Evolutionary conservation across 129 eudicot genomes (phyloP).

Genomic region (Cynara cardunculus): DNA sequence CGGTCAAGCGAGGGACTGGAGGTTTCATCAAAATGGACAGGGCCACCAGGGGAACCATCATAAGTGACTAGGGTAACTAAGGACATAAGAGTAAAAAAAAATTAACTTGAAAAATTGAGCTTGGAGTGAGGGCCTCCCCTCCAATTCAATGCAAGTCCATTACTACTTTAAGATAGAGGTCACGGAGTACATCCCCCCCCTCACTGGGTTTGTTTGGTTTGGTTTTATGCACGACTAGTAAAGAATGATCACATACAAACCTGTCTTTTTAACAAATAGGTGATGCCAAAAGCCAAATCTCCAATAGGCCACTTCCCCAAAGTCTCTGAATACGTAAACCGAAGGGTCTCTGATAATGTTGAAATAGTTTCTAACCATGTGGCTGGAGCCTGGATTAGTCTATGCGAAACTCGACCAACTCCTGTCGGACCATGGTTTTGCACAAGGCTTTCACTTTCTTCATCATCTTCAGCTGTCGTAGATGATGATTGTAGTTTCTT

Average conservation of each 20-base stretch:
- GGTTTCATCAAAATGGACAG: no score
- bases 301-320: constrained; percentile 99
- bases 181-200: no score
- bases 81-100: no score
- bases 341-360: constrained; percentile 87
- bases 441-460: constrained; percentile 44
- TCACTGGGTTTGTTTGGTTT: not conserved
- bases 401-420: constrained; percentile 64
- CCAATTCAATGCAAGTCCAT: no score
- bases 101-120: no score
- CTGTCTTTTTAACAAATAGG: constrained; percentile 82
- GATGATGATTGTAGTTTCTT: constrained; percentile 51
- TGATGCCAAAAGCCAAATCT: constrained; percentile 97
- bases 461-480: constrained; percentile 41
- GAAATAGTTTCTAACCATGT: constrained; percentile 98
- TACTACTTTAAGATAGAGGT: no score
- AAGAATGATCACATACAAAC: constrained; percentile 26
- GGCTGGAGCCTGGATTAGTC: constrained; percentile 92
- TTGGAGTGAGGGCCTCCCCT: no score
- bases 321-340: constrained; percentile 96
- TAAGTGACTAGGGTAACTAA: no score
- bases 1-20: no score
- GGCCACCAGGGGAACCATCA: no score
- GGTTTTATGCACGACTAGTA: not conserved
- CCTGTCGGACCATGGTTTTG: constrained; percentile 41